Percentiles rank a stretch among this genome's conserved stretches.
Conservation (phyloP, 768 basidiomycete genomes). For the Xanthoconium stramineum region DNA sequence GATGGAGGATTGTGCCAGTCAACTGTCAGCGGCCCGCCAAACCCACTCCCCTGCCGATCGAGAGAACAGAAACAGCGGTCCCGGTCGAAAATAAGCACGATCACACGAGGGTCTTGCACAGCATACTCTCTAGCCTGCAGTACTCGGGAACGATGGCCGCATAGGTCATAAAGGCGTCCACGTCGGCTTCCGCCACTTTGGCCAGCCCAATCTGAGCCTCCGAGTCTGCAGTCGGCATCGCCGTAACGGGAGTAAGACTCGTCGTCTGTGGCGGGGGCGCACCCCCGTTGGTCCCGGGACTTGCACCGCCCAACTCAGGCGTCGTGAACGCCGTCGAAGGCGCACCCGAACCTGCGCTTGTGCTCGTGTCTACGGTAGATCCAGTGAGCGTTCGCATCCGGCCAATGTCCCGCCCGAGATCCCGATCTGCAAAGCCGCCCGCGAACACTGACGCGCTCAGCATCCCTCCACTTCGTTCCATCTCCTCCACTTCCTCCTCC, state of each 20-base stretch:
- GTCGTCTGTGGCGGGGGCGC: constrained; percentile 42
- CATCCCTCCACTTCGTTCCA: constrained; percentile 39
- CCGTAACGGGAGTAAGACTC: constrained; percentile 66
- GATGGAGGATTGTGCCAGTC: background rate
- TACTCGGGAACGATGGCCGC: constrained; percentile 85
- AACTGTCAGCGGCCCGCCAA: background rate
- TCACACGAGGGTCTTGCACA: constrained; percentile 59
- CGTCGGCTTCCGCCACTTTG: constrained; percentile 81
- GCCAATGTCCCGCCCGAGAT: constrained; percentile 35
- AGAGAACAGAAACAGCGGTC: background rate
- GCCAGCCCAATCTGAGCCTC: constrained; percentile 75
- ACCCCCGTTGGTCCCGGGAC: constrained; percentile 32
- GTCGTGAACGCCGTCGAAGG: constrained; percentile 59
- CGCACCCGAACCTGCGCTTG: constrained; percentile 34
- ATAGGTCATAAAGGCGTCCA: constrained; percentile 83
- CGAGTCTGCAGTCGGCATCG: constrained; percentile 66
- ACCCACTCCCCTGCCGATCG: background rate
- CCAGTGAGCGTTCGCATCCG: constrained; percentile 57
- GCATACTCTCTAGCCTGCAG: constrained; percentile 73
- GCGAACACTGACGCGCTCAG: constrained; percentile 31
- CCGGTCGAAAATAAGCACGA: background rate
- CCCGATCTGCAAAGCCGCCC: constrained; percentile 40
- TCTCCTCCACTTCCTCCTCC: constrained; percentile 67
- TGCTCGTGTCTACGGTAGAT: constrained; percentile 36
- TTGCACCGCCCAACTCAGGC: constrained; percentile 48